Percentiles rank a stretch among this genome's conserved stretches.
These are phyloP conservation scores for Mycena vitilis DNA, from an alignment of 768 basidiomycete genomes.

Conservation along the genomic window DNA sequence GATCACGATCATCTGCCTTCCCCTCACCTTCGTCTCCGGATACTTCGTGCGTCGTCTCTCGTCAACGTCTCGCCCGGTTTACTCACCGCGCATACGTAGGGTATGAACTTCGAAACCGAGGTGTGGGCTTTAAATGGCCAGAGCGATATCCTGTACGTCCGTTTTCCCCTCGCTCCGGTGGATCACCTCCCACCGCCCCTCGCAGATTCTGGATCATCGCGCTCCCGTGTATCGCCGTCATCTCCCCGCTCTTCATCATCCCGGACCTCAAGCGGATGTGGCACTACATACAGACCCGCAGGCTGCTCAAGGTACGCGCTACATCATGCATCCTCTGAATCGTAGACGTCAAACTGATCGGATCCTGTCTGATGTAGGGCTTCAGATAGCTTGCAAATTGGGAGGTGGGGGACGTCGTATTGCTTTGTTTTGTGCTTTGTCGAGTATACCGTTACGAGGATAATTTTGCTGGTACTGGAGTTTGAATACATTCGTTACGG, in stretches of 20 bases:
- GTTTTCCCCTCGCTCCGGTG: too few species aligned
- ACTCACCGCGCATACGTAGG: conserved; percentile 49
- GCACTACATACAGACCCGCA: conserved; percentile 60
- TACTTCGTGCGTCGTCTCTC: conserved; percentile 67
- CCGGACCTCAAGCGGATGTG: conserved; percentile 60
- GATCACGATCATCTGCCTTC: conserved; percentile 77
- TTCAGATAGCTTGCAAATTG: too few species aligned
- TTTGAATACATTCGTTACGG: too few species aligned
- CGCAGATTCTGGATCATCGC: conserved; percentile 78
- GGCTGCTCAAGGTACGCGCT: conserved; percentile 16
- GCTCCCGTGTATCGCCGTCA: conserved; percentile 67
- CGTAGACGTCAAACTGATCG: too few species aligned
- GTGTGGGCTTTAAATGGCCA: conserved; percentile 37
- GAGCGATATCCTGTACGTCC: conserved; percentile 61
- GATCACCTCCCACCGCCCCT: too few species aligned
- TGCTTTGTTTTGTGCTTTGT: too few species aligned
- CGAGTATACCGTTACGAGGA: too few species aligned
- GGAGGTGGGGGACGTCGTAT: too few species aligned
- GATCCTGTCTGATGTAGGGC: too few species aligned
- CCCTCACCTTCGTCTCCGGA: conserved; percentile 76
- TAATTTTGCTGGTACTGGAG: too few species aligned
- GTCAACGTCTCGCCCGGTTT: neutral
- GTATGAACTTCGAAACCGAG: conserved; percentile 73
- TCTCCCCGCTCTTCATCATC: conserved; percentile 68
- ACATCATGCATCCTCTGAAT: too few species aligned